Base-by-base conservation (phyloP, 2,329 filamentous ascomycete genomes). In the Xylariomycetidae sp. region DNA sequence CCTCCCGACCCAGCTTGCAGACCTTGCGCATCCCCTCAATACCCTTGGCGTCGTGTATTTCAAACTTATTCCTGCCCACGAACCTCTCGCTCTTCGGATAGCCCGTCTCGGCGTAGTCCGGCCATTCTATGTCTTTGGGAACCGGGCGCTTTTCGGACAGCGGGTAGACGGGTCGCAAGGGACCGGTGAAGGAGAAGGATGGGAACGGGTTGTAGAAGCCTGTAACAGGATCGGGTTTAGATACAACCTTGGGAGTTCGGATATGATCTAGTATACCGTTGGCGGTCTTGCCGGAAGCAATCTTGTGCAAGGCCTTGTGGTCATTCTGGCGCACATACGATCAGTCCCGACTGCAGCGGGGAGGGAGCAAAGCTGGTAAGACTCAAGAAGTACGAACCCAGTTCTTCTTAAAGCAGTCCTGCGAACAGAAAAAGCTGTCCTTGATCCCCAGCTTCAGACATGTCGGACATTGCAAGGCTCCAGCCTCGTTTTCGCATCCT, bases 371-470 rank as follows among this genome's bases (percentile, higher is more conserved):
- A 13, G 28, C 12, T 6, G 5, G 12, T n/a, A 8, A 31, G 10
- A 19, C 3, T 13, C 14, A 6, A 7, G 31, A n/a, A 15, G 13
- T 20, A 10, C 76, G 49, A 79, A 96, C 92, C 92, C 92, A 98
- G 69, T 87, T 98, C 61, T 79, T 82, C 73, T 95, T 95, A 67
- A 98, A 98, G 70, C 92, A 98, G 49, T 96, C 90, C 63, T 98
- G 92, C 19, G 88, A 88, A 68, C 92, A 98, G 68, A 98, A 98
- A 65, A 79, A 95, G 66, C 87, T 93, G 54, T 92, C 86, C 58
- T 88, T 79, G 50, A 79, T 82, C 35, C 82, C 85, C 25, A 89
- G 68, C 65, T 95, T 95, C 52, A 96, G 72, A 59, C 92, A 98
- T 31, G 85, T 95, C 34, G 92, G 92, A 63, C 92, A 98, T 62